Percentiles rank a stretch among this genome's conserved stretches.
Evolutionary conservation across 306 rosid genomes (phyloP).

Genomic region (peach (Prunus persica)): DNA sequence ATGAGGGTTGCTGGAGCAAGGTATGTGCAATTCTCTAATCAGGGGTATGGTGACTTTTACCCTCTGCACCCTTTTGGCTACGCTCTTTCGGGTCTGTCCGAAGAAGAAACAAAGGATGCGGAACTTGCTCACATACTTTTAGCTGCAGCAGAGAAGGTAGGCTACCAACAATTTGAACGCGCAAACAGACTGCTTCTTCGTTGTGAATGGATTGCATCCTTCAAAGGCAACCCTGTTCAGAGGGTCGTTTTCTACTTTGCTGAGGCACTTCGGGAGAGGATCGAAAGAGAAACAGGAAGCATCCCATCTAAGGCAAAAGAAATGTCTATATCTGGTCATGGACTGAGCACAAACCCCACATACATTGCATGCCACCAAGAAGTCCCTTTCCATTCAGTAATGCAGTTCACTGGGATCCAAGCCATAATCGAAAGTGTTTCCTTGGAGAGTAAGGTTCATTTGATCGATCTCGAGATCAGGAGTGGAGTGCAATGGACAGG

Average conservation of each 20-base stretch:
- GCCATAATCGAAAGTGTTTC: constrained; percentile 56
- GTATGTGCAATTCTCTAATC: constrained; percentile 50
- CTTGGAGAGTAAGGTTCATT: constrained; percentile 43
- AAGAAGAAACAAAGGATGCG: constrained; percentile 55
- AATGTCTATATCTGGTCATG: constrained; percentile 5
- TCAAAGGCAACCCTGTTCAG: constrained; percentile 35
- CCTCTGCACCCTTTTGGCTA: constrained; percentile 56
- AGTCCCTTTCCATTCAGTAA: constrained; percentile 51
- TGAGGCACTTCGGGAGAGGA: constrained; percentile 57
- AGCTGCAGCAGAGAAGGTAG: constrained; percentile 68
- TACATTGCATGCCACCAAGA: constrained; percentile 32
- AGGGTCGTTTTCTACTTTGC: constrained; percentile 52
- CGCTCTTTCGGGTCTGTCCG: constrained; percentile 38
- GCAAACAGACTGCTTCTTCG: constrained; percentile 55
- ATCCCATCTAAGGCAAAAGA: constrained; percentile 3
- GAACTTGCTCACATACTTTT: constrained; percentile 70
- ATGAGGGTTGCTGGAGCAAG: constrained; percentile 71
- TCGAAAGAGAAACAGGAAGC: constrained; percentile 47
- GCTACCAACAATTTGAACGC: constrained; percentile 53
- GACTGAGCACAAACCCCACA: constrained; percentile 3
- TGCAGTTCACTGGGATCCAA: constrained; percentile 55
- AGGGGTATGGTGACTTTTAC: constrained; percentile 37
- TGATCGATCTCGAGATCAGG: constrained; percentile 54
- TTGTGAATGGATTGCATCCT: constrained; percentile 47
- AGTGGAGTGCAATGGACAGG: constrained; percentile 56